Base-by-base conservation (phyloP, 306 rosid genomes). In the Gastrolobium bilobum region DNA sequence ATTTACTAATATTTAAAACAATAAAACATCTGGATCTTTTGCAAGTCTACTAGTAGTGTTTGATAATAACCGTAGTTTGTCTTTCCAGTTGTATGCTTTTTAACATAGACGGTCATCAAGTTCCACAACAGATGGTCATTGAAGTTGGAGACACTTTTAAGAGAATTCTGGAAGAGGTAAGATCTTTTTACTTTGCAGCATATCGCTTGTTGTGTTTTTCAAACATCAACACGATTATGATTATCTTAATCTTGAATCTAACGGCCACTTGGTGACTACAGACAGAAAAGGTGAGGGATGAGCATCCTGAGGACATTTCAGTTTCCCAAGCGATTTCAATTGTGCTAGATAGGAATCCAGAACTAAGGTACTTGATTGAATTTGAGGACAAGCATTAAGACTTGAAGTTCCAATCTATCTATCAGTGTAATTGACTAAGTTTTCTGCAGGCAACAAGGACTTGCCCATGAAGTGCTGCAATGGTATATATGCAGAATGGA, bases 401-500 rank as follows among this genome's bases (percentile, higher is more conserved):
- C 15, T 76, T 60, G 68, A 68, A 61, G 67, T 79, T 44, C 60
- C 75, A 46, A 30, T 31, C 59, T 58, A 30, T 31, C 59, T 58
- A 37, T 68, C 56, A 56, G 43, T 69, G 52, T 76, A 68, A 20
- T 37, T 77, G 60, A 65, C 61, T 4, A 42, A 30, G 30, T 59
- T 70, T 8, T 80, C 43, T 80, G 78, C 86, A 91, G 97, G 87
- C 88, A 84, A 81, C 75, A 87, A 39, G 97, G 93, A 84, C 86
- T 88, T 81, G 88, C 93, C 59, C 88, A 84, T 47, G 84, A 86
- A 86, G 93, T 91, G 59, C 79, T 91, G 73, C 97, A 87, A 68
- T 91, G 97, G 97, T 91, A 78, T 79, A 66, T 88, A 70, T 91
- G 97, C 84, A 88, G 97, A 77, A 87, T 89, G 97, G 97, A 91